Evolutionary conservation across 768 basidiomycete species (phyloP), one percentile per base, ranked within the genome.

Genomic region (Boletellus sp.): DNA sequence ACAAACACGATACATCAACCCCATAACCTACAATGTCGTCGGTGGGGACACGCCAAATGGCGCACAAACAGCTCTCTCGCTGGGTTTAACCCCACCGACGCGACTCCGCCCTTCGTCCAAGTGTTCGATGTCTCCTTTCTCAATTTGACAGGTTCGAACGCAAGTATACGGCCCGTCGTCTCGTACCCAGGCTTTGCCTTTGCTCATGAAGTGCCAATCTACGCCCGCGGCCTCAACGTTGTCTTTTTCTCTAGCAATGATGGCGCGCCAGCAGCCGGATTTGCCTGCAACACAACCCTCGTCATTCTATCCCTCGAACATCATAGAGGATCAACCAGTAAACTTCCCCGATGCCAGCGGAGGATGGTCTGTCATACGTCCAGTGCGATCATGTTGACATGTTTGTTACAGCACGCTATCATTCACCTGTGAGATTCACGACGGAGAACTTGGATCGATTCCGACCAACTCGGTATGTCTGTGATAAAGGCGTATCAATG

Each of bases 131-230:
- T 66, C 1, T 67, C 67, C 12, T 90, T 91, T 65, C 70, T 84
- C 44, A 50, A 65, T 6, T 70, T 89, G 47, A 75, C 87, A 3
- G 88, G 87, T 1, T 52, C 62, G 9, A 70, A 71, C 31, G 80
- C 88, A 9, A 76, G 75, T 0, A 75, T 91, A 46, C 75, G 78
- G 10, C 66, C 79, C 46, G 77, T 93, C 34, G 81, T 83, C 0
- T 77, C 79, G 8, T 82, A 83, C 51, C 74, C 77, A 10, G 78
- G 74, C 7, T 84, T 82, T 64, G 84, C 84, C 1, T 81, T 90
- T 54, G 87, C 87, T 12, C 88, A 91, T 58, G 90, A 91, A 67
- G 90, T 85, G 3, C 86, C 85, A 0, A 72, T 90, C 1, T 89
- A 81, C 65, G 72, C 79, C 20, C 68, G 80, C 3, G 73, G 71